Base-by-base conservation (phyloP, 2,329 filamentous ascomycete genomes). In the Colletotrichum orchidophilum region DNA sequence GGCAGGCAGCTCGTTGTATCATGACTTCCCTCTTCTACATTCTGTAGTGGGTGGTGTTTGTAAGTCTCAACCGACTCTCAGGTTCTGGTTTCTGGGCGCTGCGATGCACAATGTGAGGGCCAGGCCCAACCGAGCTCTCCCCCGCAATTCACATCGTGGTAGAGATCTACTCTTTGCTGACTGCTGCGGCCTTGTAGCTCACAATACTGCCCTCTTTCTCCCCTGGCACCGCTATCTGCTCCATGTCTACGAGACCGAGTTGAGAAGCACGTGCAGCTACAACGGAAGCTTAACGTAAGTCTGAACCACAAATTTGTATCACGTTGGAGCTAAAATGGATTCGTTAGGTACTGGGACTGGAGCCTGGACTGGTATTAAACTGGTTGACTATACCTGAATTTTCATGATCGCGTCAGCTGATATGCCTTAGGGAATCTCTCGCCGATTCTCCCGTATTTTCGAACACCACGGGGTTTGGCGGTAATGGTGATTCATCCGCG, bases 151-250 rank as follows among this genome's bases (percentile, higher is more conserved):
- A 15, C 15, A 6, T 46, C 42, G 42, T 46, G 42, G 42, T 18
- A 46, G 6, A n/a, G 12, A 18, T 46, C 42, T 46, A 18, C 42
- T 46, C 12, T 46, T 46, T 46, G 42, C 42, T 46, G 42, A 46
- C 42, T 46, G 13, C 11, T 46, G 42, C 42, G 42, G 15, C 13
- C n/a, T 18, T 46, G 12, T 13, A 46, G 42, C 42, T 46, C 42
- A 46, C 42, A 46, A 46, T 18, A 46, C 42, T 46, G 42, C 42
- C 42, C 42, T 46, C 53, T 66, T 66, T 27, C 54, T 66, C n/a
- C 57, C 53, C 24, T 76, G 74, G 63, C 63, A 66, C 50, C 52
- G 53, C 21, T 59, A 66, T 50, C 21, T 59, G 21, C 57, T 59
- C 21, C 29, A 50, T 29, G 13, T 13, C 1, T 54, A 11, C 11